phyloP scores from a whole-genome alignment of 371 early-diverging fungal species.

The Mucor sp. region DNA sequence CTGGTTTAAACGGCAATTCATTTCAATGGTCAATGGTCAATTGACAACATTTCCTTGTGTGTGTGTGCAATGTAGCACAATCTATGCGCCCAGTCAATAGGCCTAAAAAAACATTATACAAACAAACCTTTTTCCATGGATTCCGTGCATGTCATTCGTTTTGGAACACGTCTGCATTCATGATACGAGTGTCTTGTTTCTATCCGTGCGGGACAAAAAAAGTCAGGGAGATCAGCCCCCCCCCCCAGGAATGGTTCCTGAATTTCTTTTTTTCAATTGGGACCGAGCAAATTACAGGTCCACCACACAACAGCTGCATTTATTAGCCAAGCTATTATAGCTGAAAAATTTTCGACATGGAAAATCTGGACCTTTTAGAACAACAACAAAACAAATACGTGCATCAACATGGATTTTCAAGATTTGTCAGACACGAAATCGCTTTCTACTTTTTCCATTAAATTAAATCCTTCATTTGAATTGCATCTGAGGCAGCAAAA shows the following conservation, averaged over 20 bases:
- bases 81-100: background rate
- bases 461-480: conserved; percentile 20
- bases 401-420: conserved; percentile 1
- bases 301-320: too few relatives aligned
- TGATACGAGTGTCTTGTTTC: background rate
- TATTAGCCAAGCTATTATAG: too few relatives aligned
- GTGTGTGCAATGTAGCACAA: background rate
- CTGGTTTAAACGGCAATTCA: background rate
- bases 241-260: background rate
- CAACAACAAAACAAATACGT: background rate
- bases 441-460: conserved; percentile 27
- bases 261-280: background rate
- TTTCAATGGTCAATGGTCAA: background rate
- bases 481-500: conserved; percentile 33
- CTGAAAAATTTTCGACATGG: background rate
- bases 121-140: background rate
- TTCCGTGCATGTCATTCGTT: background rate
- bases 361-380: background rate
- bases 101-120: background rate
- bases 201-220: background rate
- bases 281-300: conserved; percentile 4
- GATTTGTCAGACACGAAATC: conserved; percentile 30
- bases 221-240: background rate
- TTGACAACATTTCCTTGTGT: background rate
- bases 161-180: background rate